Evolutionary conservation across 768 basidiomycete species (phyloP).

Genomic region (Lactarius sp.): DNA sequence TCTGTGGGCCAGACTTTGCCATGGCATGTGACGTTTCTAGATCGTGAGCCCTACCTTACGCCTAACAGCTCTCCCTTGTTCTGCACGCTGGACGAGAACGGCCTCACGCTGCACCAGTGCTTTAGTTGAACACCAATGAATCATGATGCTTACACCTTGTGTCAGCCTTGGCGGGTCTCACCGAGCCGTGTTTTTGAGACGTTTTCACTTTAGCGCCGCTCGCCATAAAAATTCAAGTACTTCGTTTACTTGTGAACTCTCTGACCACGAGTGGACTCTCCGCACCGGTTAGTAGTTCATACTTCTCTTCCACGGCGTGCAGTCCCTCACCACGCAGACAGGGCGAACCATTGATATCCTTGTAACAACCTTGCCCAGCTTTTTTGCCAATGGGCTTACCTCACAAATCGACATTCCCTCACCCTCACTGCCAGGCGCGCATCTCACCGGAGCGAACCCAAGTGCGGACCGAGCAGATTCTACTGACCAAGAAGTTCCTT

Average conservation of each 20-base stretch:
- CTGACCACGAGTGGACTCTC: slow-evolving; percentile 75
- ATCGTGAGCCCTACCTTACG: too few species aligned
- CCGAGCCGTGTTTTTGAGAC: background rate
- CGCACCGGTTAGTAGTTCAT: slow-evolving; percentile 53
- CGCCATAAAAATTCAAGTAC: background rate
- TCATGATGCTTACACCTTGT: background rate
- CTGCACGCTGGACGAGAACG: too few species aligned
- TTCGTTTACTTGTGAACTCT: slow-evolving; percentile 31
- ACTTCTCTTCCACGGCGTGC: background rate
- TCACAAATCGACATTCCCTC: slow-evolving; percentile 38
- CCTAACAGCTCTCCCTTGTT: too few species aligned
- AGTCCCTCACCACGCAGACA: slow-evolving; percentile 28
- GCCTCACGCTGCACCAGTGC: background rate
- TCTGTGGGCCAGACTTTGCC: too few species aligned
- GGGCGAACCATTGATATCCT: slow-evolving; percentile 69
- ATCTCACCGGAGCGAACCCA: slow-evolving; percentile 27
- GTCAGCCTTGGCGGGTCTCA: background rate
- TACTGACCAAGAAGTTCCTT: slow-evolving; percentile 38
- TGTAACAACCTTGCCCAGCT: slow-evolving; percentile 63
- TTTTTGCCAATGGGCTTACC: slow-evolving; percentile 65
- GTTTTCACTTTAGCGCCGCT: background rate
- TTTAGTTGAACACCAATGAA: background rate
- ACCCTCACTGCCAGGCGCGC: slow-evolving; percentile 23
- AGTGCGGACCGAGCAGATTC: slow-evolving; percentile 30
- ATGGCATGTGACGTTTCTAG: too few species aligned